Evolutionary conservation across 1,139 yeast genomes (phyloP), one percentile per base, ranked within the genome.

Genomic region (Diutina pseudorugosa): DNA sequence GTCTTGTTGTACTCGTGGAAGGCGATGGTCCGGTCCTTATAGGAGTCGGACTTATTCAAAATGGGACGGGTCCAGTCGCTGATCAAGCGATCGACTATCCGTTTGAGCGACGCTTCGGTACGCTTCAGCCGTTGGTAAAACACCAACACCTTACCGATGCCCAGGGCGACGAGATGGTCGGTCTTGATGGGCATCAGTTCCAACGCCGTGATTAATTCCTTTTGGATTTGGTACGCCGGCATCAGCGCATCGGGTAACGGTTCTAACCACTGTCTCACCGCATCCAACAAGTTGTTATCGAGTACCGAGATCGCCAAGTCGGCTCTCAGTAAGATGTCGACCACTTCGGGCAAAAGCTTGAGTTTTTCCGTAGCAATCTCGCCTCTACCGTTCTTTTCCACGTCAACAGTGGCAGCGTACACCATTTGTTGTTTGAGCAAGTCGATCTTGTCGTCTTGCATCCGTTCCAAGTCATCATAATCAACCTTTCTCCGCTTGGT

Each of bases 51-150:
- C 57, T 95, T 85, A 59, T 95, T 96, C 76, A 94, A 87, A 57
- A 94, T 90, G 43, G 98, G 98, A 67, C 98, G 81, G 8, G 98
- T 93, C 99, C 99, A 93, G 66, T 90, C 95, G 41, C 96, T 96
- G 60, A 94, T 85, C 55, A 94, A 73, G 63, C 83, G 82, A 65
- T 93, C 98, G 6, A 96, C 98, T 51, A 84, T 76, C 62, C 95
- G 83, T 65, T 91, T 90, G 64, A 94, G 79, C 53, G 78, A 74
- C 45, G 88, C 85, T 67, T 93, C 98, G 18, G 96, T 95, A 61
- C 95, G 80, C 65, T 85, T 86, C 47, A 94, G 83, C 63, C 91
- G 80, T 65, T 93, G 96, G 68, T 94, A 94, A 62, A 91, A 94
- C n/a, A 93, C 79, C 60, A 94, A 80, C 33, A 94, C 91, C 67